phyloP scores from a whole-genome alignment of 305 asterid species.

The Fraxinus ornus region DNA sequence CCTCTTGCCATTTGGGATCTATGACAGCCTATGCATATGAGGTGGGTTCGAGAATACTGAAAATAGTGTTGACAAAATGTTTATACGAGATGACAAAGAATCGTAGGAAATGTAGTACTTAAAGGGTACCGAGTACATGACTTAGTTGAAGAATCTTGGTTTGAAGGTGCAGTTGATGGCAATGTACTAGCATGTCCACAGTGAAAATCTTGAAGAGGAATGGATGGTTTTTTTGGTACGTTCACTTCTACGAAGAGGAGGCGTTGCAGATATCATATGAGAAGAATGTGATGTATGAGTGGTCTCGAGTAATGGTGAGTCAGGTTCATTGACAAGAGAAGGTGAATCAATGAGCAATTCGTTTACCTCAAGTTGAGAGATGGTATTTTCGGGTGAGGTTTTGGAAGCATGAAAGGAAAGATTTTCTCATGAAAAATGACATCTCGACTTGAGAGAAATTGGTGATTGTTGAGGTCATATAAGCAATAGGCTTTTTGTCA shows the following conservation, averaged over 20 bases:
- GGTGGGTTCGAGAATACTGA: not conserved
- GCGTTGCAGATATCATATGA: too few relatives aligned
- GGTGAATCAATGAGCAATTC: not conserved
- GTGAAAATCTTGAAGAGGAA: not conserved
- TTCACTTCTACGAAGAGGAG: not conserved
- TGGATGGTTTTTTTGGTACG: not conserved
- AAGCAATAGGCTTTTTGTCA: not conserved
- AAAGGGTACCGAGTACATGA: slow-evolving; percentile 6
- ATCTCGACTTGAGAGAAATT: not conserved
- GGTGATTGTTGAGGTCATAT: not conserved
- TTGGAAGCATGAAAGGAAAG: not conserved
- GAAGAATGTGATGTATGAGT: not conserved
- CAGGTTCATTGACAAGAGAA: accelerated
- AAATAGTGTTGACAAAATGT: not conserved
- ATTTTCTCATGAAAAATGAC: not conserved
- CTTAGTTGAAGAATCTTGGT: not conserved
- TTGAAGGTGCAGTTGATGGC: not conserved
- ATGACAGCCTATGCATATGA: not conserved
- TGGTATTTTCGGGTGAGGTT: not conserved
- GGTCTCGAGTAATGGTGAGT: not conserved
- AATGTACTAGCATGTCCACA: not conserved
- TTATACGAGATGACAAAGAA: not conserved
- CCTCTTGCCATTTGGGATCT: not conserved
- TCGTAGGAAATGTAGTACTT: slow-evolving; percentile 4
- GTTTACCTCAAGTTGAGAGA: not conserved